These are phyloP conservation scores for Parastagonospora avenae DNA, from an alignment of 2,329 filamentous ascomycete species.

Conservation along the genomic window DNA sequence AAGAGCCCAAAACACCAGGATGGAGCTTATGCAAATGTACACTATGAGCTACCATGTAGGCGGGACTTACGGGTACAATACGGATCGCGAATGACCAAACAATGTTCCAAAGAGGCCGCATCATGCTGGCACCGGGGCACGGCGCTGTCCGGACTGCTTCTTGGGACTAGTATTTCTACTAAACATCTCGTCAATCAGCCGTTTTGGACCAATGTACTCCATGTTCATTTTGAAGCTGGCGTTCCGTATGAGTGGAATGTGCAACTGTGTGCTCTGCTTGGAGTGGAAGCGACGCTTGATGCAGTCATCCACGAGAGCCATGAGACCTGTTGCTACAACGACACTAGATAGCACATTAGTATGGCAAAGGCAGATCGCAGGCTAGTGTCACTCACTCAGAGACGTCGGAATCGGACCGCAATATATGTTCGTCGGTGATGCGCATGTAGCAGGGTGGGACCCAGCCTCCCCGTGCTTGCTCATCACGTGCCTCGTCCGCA, in stretches of 20 bases:
- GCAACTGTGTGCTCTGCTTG: slow-evolving; percentile 57
- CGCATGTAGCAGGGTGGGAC: slow-evolving; percentile 89
- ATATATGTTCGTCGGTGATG: slow-evolving; percentile 76
- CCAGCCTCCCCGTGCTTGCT: slow-evolving; percentile 83
- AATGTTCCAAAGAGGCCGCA: slow-evolving; percentile 4
- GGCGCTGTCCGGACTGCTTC: slow-evolving; percentile 35
- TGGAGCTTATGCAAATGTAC: slow-evolving; percentile 29
- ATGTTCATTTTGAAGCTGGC: slow-evolving; percentile 61
- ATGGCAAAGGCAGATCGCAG: slow-evolving; percentile 2
- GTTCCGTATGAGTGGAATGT: slow-evolving; percentile 57
- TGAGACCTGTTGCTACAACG: slow-evolving; percentile 86
- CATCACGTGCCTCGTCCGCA: slow-evolving; percentile 70
- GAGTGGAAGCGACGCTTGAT: slow-evolving; percentile 79
- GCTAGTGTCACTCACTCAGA: slow-evolving; percentile 72
- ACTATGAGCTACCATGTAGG: slow-evolving; percentile 22
- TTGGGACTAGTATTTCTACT: slow-evolving; percentile 50
- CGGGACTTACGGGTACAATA: slow-evolving; percentile 12
- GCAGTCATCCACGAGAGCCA: slow-evolving; percentile 87
- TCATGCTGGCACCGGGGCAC: slow-evolving; percentile 19
- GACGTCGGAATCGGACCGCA: slow-evolving; percentile 75
- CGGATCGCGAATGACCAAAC: slow-evolving; percentile 22
- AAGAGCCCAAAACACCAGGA: slow-evolving; percentile 28
- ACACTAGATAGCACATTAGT: slow-evolving; percentile 62
- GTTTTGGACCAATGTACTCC: slow-evolving; percentile 66
- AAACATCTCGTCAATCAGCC: slow-evolving; percentile 68